phyloP scores from a whole-genome alignment of 345 rosid genomes.

The Raphanus raphanistrum region DNA sequence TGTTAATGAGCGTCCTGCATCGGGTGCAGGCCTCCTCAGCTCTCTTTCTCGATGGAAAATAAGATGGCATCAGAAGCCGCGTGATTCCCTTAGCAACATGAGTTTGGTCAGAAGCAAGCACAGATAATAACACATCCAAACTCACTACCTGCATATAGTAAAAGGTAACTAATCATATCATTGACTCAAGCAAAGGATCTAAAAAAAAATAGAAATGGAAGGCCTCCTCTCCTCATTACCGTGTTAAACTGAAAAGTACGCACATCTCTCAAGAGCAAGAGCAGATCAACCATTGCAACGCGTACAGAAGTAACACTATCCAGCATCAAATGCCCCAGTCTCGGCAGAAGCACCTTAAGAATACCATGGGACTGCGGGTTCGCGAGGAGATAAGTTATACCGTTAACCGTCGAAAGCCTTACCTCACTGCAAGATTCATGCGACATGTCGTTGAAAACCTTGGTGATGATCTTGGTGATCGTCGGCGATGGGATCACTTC shows the following conservation, averaged over 20 bases:
- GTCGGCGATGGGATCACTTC: constrained; percentile 82
- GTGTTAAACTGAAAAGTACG: constrained; percentile 75
- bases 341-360: constrained; percentile 83
- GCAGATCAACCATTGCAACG: constrained; percentile 72
- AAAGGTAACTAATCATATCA: no score
- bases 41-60: constrained; percentile 73
- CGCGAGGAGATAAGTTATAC: constrained; percentile 79
- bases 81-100: constrained; percentile 76
- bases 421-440: constrained; percentile 74
- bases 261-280: constrained; percentile 69
- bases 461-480: constrained; percentile 73
- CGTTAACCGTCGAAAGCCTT: constrained; percentile 80
- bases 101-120: constrained; percentile 69
- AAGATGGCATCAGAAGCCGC: constrained; percentile 75
- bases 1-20: constrained; percentile 71
- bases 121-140: constrained; percentile 60
- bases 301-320: constrained; percentile 64
- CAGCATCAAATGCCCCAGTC: constrained; percentile 66
- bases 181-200: no score
- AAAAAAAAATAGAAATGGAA: no score
- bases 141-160: constrained; percentile 40
- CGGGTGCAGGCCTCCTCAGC: constrained; percentile 79
- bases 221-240: constrained; percentile 51
- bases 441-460: constrained; percentile 65
- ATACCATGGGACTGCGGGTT: constrained; percentile 89